Evolutionary conservation across 805 yeast species (phyloP), one percentile per base, ranked within the genome.

Genomic region (Metschnikowia sp.): DNA sequence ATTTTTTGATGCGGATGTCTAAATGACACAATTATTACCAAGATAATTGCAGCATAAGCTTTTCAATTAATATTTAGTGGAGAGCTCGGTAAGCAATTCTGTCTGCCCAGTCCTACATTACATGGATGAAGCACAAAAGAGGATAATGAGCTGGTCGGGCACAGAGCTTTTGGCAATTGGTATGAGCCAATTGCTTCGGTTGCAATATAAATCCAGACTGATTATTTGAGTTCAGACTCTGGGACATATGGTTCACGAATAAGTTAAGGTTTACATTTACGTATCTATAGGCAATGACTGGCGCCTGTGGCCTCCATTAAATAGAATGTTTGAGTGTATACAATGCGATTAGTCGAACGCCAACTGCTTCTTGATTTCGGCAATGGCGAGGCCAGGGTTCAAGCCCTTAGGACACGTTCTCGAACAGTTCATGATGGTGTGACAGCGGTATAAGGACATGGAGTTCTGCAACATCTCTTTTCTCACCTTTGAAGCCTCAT

Each of bases 341-440:
- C 9, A 8, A 48, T 38, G 49, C 53, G 43, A 39, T 47, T 75
- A 84, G 59, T 81, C 89, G 62, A 86, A 79, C 44, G 97, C 94
- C 79, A 94, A 80, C 65, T 83, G 83, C 77, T 89, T 91, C 81
- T 94, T 94, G 72, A 94, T 90, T 74, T 89, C 90, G 55, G 98
- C 98, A 73, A 94, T 94, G 49, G 99, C 98, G 62, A 68, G 78
- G 75, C 98, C 99, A 40, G 99, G 99, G 75, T 94, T 94, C 76
- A 94, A 81, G 55, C 97, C 97, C 84, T 94, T 86, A 60, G 99
- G 99, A 78, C 99, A 94, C 48, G 99, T 94, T 68, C 82, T 85
- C 44, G 99, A 81, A 82, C 99, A 94, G 82, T 94, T 94, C 97
- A 94, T 88, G 66, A 94, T 94, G 50, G 99, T 94, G 78, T 92